Conservation (phyloP, 202 grass and related monocot species). For the Elaeis oleifera region DNA sequence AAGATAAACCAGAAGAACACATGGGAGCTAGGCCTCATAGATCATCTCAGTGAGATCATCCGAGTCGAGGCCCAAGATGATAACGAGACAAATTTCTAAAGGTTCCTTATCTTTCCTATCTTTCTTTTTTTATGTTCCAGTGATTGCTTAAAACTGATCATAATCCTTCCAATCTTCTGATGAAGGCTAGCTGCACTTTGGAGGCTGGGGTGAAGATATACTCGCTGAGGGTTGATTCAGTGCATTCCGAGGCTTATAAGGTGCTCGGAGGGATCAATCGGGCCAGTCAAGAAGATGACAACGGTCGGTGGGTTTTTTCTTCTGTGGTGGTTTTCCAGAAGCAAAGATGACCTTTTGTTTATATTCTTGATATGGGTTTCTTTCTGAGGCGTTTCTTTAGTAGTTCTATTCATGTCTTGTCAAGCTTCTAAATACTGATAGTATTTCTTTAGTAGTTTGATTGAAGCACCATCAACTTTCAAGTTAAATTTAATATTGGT, state of each 20-base stretch:
- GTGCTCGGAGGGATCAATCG: slow-evolving; percentile 92
- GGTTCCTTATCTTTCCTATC: slow-evolving; percentile 25
- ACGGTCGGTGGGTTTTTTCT: slow-evolving; percentile 25
- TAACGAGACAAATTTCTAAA: slow-evolving; percentile 93
- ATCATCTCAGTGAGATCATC: slow-evolving; percentile 83
- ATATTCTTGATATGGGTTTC: no score
- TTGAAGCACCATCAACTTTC: no score
- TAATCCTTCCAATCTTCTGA: neutral
- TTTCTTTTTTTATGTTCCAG: no score
- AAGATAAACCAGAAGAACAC: slow-evolving; percentile 99
- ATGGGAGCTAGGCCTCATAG: slow-evolving; percentile 85
- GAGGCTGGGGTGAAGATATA: slow-evolving; percentile 95
- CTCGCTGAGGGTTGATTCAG: slow-evolving; percentile 78
- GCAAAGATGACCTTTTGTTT: no score
- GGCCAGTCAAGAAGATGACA: slow-evolving; percentile 48
- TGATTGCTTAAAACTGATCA: no score
- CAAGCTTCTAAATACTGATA: no score
- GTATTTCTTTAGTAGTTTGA: no score
- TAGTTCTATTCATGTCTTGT: no score
- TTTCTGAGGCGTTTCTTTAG: no score
- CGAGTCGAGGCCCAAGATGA: slow-evolving; percentile 53
- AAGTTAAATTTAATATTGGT: no score
- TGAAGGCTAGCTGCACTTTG: slow-evolving; percentile 74
- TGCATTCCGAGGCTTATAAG: slow-evolving; percentile 86
- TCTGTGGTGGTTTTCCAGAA: no score